Evolutionary conservation across 78 protist genomes (phyloP).

Genomic region (Cyanophora paradoxa): DNA sequence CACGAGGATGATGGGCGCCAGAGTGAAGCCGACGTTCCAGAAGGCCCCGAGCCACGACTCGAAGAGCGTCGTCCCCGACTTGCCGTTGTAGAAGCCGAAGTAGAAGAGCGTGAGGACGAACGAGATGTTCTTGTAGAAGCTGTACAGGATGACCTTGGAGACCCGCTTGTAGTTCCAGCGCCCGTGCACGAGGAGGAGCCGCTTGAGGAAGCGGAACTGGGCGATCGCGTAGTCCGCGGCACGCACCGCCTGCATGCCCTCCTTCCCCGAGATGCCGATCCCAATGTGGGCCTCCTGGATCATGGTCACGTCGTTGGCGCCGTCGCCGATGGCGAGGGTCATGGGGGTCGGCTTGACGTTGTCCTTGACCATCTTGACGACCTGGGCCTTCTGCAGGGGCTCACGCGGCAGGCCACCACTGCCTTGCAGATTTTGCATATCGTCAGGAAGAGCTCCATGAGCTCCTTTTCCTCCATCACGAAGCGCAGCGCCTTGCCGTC

Average conservation of each 20-base stretch:
- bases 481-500: slow-evolving; percentile 21
- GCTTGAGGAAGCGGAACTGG: slow-evolving; percentile 55
- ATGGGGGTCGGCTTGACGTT: background rate
- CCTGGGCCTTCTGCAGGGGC: slow-evolving; percentile 88
- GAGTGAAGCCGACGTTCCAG: slow-evolving; percentile 36
- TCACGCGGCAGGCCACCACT: slow-evolving; percentile 25
- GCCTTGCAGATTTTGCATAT: slow-evolving; percentile 1
- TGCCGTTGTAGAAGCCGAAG: slow-evolving; percentile 22
- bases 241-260: no score
- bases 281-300: slow-evolving; percentile 59
- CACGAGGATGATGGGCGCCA: slow-evolving; percentile 49
- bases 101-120: slow-evolving; percentile 26
- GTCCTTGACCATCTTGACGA: slow-evolving; percentile 43
- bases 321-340: slow-evolving; percentile 63
- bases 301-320: slow-evolving; percentile 82
- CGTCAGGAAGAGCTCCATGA: background rate
- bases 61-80: slow-evolving; percentile 54
- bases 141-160: slow-evolving; percentile 56
- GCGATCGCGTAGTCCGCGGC: slow-evolving; percentile 58
- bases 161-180: slow-evolving; percentile 77
- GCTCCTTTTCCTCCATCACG: no score
- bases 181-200: slow-evolving; percentile 78
- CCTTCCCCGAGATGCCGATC: no score
- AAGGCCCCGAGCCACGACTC: background rate
- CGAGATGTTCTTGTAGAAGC: slow-evolving; percentile 49